Base-by-base conservation (phyloP, 2,329 filamentous ascomycete species). In the Nemania sp. region DNA sequence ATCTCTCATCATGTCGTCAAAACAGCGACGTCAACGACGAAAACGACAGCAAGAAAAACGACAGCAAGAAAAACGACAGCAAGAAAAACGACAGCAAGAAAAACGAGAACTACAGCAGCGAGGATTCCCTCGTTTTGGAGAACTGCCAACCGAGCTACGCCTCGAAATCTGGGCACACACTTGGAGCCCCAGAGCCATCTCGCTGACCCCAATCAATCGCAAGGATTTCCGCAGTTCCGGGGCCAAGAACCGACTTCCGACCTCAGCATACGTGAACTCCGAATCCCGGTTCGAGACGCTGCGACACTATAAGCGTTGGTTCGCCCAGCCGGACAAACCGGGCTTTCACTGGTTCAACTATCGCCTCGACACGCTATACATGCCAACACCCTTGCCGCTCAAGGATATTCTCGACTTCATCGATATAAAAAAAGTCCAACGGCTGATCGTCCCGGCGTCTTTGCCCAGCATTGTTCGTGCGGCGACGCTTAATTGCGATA, bases 281-380 rank as follows among this genome's bases (percentile, higher is more conserved):
- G 53, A 60, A 50, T 50, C 54, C 6, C 42, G 54, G 12, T 40
- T 32, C 13, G 49, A 57, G 49, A 61, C 59, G 6, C 39, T 57
- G 11, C 54, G 49, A 17, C 2, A 61, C 43, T 54, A 61, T 17
- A 57, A 54, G 49, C 42, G 29, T 12, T 46, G 45, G 10, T 57
- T 57, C 43, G 42, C 37, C 12, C 20, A 35, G 10, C 34, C 2
- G 35, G 29, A 39, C 12, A 42, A 48, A 15, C 4, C 34, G 11
- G 45, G 25, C 11, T 53, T 49, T 17, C 52, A n/a, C 43, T 57
- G 49, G 43, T 61, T 57, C 35, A 57, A 61, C 11, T 54, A 39
- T 12, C 12, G n/a, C 17, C 54, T 57, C n/a, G 45, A 61, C 12
- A 54, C 49, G n/a, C 49, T 57, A 7, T 49, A 45, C 13, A 5